Evolutionary conservation across 352 stramenopile genomes (phyloP), one percentile per base, ranked within the genome.

Genomic region (Saprolegnia diclina): DNA sequence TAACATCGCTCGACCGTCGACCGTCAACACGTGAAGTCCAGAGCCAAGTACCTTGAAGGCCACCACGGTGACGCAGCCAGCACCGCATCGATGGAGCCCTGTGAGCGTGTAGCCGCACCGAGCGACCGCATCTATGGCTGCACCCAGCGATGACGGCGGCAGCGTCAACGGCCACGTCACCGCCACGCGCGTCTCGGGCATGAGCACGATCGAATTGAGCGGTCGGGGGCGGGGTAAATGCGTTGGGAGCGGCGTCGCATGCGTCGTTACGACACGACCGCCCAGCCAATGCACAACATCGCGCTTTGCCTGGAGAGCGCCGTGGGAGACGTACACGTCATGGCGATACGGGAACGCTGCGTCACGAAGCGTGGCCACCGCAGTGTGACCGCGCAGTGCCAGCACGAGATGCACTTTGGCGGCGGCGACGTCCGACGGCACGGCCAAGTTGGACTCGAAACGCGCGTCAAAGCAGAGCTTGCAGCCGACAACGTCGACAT

Each of bases 211-310:
- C 22, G n/a, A 24, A 22, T 69, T 62, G 32, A 69, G 29, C 4
- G 48, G 63, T 29, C 50, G 63, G 6, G 63, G n/a, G 10, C 53
- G 63, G 6, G 63, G 63, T 2, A 61, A 16, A 2, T 19, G 19
- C 13, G 11, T 21, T 4, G 45, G 22, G 10, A 24, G 29, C 3
- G 24, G 11, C 18, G 19, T 37, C 4, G 5, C 35, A 52, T 61
- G 10, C 19, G 57, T 52, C 35, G 52, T 14, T 42, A 14, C 29
- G 7, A 67, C 21, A 32, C 63, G 63, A 13, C 63, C 63, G 5
- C 63, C 63, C 40, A 69, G 61, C 63, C 63, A 69, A 22, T 69
- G 42, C 18, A 69, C 63, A 11, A 69, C 16, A 24, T 69, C 53
- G 16, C 63, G 63, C 29, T 62, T 26, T n/a, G 50, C 53, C 38